phyloP scores from a whole-genome alignment of 2,329 filamentous ascomycete genomes.

The Lachnellula suecica region DNA sequence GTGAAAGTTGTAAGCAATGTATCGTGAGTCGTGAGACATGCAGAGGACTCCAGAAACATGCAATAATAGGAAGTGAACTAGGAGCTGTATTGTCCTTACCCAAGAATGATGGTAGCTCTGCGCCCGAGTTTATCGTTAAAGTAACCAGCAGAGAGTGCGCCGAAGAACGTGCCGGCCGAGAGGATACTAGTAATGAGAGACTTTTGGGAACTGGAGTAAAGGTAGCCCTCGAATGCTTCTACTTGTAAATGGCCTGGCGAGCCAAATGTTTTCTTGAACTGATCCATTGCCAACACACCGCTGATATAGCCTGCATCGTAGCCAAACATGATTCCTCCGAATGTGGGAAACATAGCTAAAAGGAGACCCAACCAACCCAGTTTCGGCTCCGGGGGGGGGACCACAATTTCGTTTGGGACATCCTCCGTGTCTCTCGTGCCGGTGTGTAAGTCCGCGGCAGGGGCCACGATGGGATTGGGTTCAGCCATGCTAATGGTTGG shows the following conservation, averaged over 20 bases:
- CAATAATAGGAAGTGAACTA: too few relatives aligned
- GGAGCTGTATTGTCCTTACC: too few relatives aligned
- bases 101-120: background rate
- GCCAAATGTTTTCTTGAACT: constrained; percentile 21
- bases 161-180: constrained; percentile 78
- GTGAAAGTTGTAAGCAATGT: background rate
- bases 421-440: too few relatives aligned
- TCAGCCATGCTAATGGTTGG: too few relatives aligned
- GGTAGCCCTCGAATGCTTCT: background rate
- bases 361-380: too few relatives aligned
- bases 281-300: constrained; percentile 45
- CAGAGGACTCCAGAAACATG: too few relatives aligned
- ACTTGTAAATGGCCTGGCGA: too few relatives aligned
- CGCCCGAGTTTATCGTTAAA: constrained; percentile 57
- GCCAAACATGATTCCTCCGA: constrained; percentile 58
- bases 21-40: too few relatives aligned
- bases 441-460: too few relatives aligned
- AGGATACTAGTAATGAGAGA: constrained; percentile 48
- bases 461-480: too few relatives aligned
- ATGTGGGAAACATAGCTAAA: constrained; percentile 71
- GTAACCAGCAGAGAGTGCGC: constrained; percentile 75
- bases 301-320: constrained; percentile 79
- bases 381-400: too few relatives aligned
- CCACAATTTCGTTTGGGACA: too few relatives aligned
- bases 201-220: constrained; percentile 44